phyloP scores from a whole-genome alignment of 352 stramenopile species.

The Elongisporangium undulatum region DNA sequence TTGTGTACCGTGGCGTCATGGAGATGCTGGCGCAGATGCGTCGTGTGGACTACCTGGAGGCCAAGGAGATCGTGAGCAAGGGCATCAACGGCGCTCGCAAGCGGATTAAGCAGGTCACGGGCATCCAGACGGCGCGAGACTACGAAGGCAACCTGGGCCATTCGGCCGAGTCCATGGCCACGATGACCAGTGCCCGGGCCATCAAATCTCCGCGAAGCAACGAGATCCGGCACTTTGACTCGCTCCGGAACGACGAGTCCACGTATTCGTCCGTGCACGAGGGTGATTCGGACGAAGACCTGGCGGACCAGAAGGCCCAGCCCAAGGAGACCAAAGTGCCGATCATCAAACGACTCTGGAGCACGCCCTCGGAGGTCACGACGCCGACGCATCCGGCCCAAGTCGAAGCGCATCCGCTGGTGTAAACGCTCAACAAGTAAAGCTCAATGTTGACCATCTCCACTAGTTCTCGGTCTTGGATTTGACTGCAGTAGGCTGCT shows the following conservation, averaged over 20 bases:
- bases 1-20: conserved; percentile 51
- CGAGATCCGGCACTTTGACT: conserved; percentile 12
- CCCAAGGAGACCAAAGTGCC: background rate
- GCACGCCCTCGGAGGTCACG: background rate
- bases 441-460: background rate
- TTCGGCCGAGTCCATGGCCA: background rate
- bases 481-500: conserved; percentile 16
- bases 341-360: background rate
- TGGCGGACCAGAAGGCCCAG: background rate
- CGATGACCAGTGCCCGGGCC: background rate
- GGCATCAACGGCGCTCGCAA: conserved; percentile 31
- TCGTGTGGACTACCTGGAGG: conserved; percentile 39
- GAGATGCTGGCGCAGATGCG: conserved; percentile 34
- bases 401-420: background rate
- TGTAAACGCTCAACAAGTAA: background rate
- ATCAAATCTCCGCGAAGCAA: conserved; percentile 1
- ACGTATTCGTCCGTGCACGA: background rate
- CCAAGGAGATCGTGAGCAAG: conserved; percentile 39
- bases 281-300: background rate
- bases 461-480: conserved; percentile 24
- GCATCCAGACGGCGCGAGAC: conserved; percentile 5
- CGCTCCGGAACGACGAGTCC: background rate
- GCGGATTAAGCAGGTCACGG: conserved; percentile 10
- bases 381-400: background rate
- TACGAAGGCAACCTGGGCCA: background rate